A percentile compares a stretch with the other conserved stretches of the same genome.
Conservation (phyloP, 1,284 basidiomycete genomes). For the Boletellus deceptivus region DNA sequence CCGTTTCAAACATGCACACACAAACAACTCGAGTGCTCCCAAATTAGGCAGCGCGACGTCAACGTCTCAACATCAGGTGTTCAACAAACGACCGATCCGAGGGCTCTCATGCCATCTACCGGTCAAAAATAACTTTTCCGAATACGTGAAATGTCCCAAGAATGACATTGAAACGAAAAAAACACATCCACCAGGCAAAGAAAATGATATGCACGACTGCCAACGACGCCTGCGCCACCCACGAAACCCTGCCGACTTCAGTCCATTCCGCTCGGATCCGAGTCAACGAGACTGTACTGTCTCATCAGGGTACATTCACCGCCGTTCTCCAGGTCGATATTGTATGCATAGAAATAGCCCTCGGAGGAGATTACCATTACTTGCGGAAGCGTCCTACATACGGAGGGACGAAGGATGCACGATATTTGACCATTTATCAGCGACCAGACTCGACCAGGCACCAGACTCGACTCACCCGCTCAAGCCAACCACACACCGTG, state of each 20-base stretch:
- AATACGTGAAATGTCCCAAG: slow-evolving; percentile 4
- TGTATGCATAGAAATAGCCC: slow-evolving; percentile 94
- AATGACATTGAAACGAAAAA: not conserved
- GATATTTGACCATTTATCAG: slow-evolving; percentile 1
- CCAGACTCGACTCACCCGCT: slow-evolving; percentile 61
- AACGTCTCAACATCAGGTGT: no score
- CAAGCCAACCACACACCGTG: slow-evolving; percentile 81
- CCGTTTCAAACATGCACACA: slow-evolving; percentile 22
- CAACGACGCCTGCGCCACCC: not conserved
- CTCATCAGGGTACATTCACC: slow-evolving; percentile 95
- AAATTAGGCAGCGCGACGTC: no score
- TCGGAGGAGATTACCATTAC: slow-evolving; percentile 97
- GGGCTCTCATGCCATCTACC: not conserved
- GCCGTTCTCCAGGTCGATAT: slow-evolving; percentile 93
- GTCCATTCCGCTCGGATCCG: slow-evolving; percentile 29
- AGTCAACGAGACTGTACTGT: slow-evolving; percentile 70
- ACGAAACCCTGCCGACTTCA: slow-evolving; percentile 8
- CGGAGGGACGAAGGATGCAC: not conserved
- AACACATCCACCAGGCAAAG: not conserved
- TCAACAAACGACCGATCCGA: no score
- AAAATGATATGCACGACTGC: not conserved
- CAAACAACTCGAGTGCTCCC: not conserved
- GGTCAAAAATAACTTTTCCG: no score
- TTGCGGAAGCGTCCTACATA: slow-evolving; percentile 81
- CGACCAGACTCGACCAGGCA: not conserved